Conservation (phyloP, 2,329 filamentous ascomycete genomes). For the Pseudogymnoascus destructans region DNA sequence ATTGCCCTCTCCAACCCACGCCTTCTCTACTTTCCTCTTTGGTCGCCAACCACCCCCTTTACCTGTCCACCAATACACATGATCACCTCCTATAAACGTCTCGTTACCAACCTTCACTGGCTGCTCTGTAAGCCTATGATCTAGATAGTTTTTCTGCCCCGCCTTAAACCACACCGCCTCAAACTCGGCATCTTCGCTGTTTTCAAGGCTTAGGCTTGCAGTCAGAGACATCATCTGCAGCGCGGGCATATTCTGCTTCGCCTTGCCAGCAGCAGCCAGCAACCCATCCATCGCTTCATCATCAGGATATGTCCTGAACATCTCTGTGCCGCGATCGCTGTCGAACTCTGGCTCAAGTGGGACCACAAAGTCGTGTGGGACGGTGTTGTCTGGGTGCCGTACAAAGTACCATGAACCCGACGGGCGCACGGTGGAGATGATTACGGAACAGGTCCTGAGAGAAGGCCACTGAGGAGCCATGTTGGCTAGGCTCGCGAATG, state of each 20-base stretch:
- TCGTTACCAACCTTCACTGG: background rate
- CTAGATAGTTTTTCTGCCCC: background rate
- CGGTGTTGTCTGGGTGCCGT: background rate
- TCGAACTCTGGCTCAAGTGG: background rate
- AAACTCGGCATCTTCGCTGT: constrained; percentile 3
- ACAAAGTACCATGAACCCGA: constrained; percentile 9
- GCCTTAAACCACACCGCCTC: constrained; percentile 5
- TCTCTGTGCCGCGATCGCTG: background rate
- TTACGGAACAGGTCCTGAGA: background rate
- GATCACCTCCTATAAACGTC: background rate
- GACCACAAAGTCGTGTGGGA: background rate
- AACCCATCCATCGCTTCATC: constrained; percentile 2
- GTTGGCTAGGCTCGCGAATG: background rate
- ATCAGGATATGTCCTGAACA: constrained; percentile 9
- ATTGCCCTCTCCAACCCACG: background rate
- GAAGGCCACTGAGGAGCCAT: background rate
- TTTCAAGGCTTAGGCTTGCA: background rate
- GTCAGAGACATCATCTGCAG: constrained; percentile 5
- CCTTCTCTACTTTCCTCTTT: background rate
- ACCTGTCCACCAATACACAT: constrained; percentile 4
- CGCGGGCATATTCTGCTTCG: constrained; percentile 7
- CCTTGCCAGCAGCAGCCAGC: constrained; percentile 4
- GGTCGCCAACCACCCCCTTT: background rate
- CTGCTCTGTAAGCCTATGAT: constrained; percentile 1
- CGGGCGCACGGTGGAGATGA: background rate